These are phyloP conservation scores for Mucor saturninus DNA, from an alignment of 371 early-diverging fungal species.

Conservation along the genomic window DNA sequence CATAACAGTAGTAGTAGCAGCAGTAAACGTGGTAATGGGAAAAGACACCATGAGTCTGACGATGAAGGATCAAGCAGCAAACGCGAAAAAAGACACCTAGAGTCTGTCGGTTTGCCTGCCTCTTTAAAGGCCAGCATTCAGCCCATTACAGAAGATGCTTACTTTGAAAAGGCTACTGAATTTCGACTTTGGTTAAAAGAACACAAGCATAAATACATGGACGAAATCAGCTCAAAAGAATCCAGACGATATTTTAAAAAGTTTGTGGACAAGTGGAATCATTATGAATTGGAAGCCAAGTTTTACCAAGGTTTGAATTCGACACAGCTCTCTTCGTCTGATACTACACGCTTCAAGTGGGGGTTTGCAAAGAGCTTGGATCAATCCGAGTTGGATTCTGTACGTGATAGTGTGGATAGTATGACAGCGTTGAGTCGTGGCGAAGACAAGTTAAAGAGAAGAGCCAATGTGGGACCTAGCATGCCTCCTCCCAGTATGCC, in stretches of 20 bases:
- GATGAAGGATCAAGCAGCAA: neutral
- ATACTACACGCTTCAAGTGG: slow-evolving; percentile 80
- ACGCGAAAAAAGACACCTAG: neutral
- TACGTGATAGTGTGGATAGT: slow-evolving; percentile 68
- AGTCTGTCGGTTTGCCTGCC: neutral
- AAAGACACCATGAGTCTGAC: neutral
- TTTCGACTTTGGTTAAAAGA: slow-evolving; percentile 85
- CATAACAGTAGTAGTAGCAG: neutral
- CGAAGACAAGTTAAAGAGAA: slow-evolving; percentile 20
- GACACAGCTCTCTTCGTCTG: slow-evolving; percentile 63
- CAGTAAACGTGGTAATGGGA: neutral
- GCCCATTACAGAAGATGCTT: slow-evolving; percentile 71
- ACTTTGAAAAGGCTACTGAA: slow-evolving; percentile 75
- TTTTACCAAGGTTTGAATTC: slow-evolving; percentile 73
- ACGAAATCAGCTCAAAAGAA: slow-evolving; percentile 72
- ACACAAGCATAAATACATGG: slow-evolving; percentile 73
- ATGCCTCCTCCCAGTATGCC: slow-evolving; percentile 34
- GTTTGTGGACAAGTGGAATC: slow-evolving; percentile 80
- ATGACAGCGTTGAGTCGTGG: slow-evolving; percentile 50
- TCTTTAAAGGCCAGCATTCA: neutral
- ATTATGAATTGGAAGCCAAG: slow-evolving; percentile 64
- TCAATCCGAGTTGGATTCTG: slow-evolving; percentile 59
- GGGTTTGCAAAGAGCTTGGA: slow-evolving; percentile 70
- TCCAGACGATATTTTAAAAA: slow-evolving; percentile 77
- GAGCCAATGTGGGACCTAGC: slow-evolving; percentile 40